Evolutionary conservation across 2,329 filamentous ascomycete species (phyloP), one percentile per base, ranked within the genome.

Genomic region (Neofusicoccum kwambonambiense): DNA sequence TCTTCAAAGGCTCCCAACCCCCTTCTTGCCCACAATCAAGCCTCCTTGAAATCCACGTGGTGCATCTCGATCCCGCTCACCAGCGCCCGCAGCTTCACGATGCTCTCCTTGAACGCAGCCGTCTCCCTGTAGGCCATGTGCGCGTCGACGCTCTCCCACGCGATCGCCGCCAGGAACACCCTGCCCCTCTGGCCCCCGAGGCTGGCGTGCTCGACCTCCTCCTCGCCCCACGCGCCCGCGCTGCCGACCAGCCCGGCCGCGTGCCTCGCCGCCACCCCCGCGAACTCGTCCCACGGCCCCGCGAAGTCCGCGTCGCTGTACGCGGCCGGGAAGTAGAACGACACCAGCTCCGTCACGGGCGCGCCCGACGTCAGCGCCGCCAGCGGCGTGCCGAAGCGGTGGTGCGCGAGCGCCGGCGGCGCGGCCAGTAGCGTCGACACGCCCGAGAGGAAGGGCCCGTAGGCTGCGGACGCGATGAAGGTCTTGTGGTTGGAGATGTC

Each of bases 101-200:
- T 79, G 15, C 77, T 73, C 22, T 76, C 71, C 39, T 69, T 71
- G 70, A 86, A 86, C 31, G 72, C 75, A 67, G 79, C 73, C 34
- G 80, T 80, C 67, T 82, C 74, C 62, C 79, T 74, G 37, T 78
- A 83, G 56, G 72, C 72, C 77, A 79, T 74, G 71, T 87, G 85
- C 54, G 75, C 76, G 41, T 84, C 80, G 19, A 82, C 75, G 68
- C 76, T 82, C 58, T 80, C 73, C 85, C 85, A 87, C 4, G 84
- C 84, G 62, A 84, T 74, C 17, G 77, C 75, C n/a, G 79, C 65
- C 3, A 81, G 69, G 68, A 79, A 78, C 64, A 79, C 71, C 63
- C 78, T 77, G 11, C 79, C 82, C 68, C 78, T 72, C 69, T 31
- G 47, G 22, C 62, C 66, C 64, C 54, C 42, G 65, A 50, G 66